A percentile compares a stretch with the other conserved stretches of the same genome.
phyloP scores from a whole-genome alignment of 768 basidiomycete species.

The Gloeostereum incarnatum region DNA sequence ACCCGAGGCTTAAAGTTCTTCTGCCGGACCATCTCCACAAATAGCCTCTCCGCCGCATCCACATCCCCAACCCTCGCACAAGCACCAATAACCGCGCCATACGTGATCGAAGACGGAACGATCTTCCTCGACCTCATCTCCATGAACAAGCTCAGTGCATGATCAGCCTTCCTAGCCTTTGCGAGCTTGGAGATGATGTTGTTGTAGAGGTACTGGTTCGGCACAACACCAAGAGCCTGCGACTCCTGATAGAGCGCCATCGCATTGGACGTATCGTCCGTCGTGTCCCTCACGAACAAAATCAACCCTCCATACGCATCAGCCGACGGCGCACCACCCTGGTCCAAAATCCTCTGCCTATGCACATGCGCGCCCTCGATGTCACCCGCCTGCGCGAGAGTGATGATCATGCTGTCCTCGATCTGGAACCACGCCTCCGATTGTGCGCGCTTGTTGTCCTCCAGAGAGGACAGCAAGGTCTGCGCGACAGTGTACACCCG shows the following conservation, averaged over 20 bases:
- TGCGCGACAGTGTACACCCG: constrained; percentile 66
- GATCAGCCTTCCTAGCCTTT: constrained; percentile 89
- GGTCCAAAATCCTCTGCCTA: constrained; percentile 65
- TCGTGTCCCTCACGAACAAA: constrained; percentile 82
- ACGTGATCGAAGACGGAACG: constrained; percentile 78
- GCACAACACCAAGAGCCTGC: constrained; percentile 52
- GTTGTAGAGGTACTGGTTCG: constrained; percentile 90
- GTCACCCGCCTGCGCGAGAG: constrained; percentile 73
- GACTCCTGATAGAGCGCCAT: constrained; percentile 79
- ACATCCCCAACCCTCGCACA: constrained; percentile 91
- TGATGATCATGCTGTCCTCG: constrained; percentile 88
- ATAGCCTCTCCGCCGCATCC: constrained; percentile 70
- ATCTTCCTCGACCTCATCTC: constrained; percentile 68
- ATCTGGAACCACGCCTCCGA: constrained; percentile 61
- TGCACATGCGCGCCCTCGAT: constrained; percentile 76
- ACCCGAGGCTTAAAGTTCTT: constrained; percentile 79
- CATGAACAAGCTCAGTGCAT: constrained; percentile 80
- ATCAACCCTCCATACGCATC: constrained; percentile 93
- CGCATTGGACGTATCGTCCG: constrained; percentile 88
- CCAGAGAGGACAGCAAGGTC: constrained; percentile 37
- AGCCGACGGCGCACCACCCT: constrained; percentile 70
- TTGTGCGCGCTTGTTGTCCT: constrained; percentile 36
- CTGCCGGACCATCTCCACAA: constrained; percentile 72
- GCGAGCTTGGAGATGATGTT: constrained; percentile 95
- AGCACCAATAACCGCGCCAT: constrained; percentile 89